These are phyloP conservation scores for Colletotrichum costaricense DNA, from an alignment of 2,329 filamentous ascomycete species.

Conservation along the genomic window DNA sequence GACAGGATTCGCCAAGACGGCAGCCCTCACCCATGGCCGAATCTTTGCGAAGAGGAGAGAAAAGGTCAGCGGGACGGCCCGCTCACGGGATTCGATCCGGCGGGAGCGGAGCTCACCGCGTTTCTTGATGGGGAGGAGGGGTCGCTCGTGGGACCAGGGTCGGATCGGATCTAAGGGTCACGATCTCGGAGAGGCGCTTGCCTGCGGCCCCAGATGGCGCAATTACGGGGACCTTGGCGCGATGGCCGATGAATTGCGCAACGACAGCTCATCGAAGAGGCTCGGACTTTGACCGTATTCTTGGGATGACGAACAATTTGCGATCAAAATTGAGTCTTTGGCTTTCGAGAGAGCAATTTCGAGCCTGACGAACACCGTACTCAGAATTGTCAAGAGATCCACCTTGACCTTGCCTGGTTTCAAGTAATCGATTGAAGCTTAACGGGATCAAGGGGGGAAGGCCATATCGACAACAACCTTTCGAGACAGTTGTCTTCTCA, in stretches of 20 bases:
- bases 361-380: neutral
- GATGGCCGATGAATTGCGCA: neutral
- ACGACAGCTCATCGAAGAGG: neutral
- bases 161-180: constrained; percentile 19
- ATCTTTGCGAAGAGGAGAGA: neutral
- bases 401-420: no score
- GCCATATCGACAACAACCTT: no score
- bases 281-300: neutral
- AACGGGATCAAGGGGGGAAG: no score
- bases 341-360: neutral
- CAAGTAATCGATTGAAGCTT: no score
- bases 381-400: no score
- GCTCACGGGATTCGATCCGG: neutral
- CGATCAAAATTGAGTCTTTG: neutral
- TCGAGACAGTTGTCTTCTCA: no score
- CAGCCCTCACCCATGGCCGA: neutral
- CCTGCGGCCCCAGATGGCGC: constrained; percentile 20
- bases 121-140: neutral
- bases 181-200: constrained; percentile 11
- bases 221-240: constrained; percentile 25
- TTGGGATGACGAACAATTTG: neutral
- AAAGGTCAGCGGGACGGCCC: constrained; percentile 20
- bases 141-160: neutral
- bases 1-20: neutral
- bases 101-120: neutral